Conservation (phyloP, 352 stramenopile genomes). For the Pythium rishiriense region DNA sequence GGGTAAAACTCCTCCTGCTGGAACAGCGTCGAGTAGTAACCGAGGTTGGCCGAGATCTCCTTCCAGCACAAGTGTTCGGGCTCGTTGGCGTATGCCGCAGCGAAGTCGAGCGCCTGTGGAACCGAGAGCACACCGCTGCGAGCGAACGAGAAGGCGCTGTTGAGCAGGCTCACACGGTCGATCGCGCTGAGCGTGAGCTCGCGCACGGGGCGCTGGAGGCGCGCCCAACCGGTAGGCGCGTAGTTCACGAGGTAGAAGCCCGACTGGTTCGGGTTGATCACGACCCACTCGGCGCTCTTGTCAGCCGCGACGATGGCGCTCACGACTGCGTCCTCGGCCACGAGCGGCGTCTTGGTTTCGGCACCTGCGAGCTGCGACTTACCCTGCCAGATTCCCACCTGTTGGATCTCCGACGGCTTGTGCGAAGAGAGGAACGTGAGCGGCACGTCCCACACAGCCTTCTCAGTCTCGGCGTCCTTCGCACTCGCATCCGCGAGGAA, state of each 20-base stretch:
- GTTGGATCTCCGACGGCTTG: constrained; percentile 46
- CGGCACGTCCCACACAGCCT: constrained; percentile 82
- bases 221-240: constrained; percentile 78
- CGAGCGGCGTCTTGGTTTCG: constrained; percentile 25
- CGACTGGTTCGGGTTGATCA: constrained; percentile 95
- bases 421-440: constrained; percentile 65
- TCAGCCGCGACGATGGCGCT: constrained; percentile 36
- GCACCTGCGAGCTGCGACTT: constrained; percentile 27
- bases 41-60: constrained; percentile 65
- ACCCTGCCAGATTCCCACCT: constrained; percentile 60
- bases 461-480: constrained; percentile 47
- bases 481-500: constrained; percentile 92
- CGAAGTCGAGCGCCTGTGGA: constrained; percentile 66
- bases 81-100: constrained; percentile 57
- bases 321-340: constrained; percentile 67
- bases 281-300: constrained; percentile 84
- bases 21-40: constrained; percentile 65
- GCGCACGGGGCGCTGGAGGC: constrained; percentile 66
- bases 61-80: constrained; percentile 78
- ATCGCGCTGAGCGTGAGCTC: constrained; percentile 62
- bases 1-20: constrained; percentile 59
- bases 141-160: constrained; percentile 93
- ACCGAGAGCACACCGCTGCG: constrained; percentile 55
- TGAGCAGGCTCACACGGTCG: constrained; percentile 94
- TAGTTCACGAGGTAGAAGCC: constrained; percentile 96